Evolutionary conservation across 345 rosid species (phyloP).

Genomic region (Lepidium aucheri): DNA sequence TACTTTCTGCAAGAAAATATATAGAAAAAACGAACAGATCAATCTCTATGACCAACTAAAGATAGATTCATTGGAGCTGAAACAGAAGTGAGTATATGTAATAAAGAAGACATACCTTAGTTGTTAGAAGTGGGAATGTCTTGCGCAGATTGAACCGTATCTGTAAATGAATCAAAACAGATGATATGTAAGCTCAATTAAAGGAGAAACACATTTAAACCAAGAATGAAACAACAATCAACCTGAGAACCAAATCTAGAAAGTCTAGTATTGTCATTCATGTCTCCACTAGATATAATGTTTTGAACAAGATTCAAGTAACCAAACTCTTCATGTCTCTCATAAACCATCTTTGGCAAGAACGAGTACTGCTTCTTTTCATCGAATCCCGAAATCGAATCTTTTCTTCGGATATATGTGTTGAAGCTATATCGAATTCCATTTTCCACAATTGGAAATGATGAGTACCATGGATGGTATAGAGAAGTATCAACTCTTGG

Average conservation of each 20-base stretch:
- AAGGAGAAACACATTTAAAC: background rate
- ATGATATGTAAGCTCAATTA: background rate
- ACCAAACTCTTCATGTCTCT: constrained; percentile 67
- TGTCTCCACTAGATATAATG: constrained; percentile 51
- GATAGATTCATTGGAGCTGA: background rate
- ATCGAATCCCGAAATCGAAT: constrained; percentile 32
- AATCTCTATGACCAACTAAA: background rate
- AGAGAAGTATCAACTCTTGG: constrained; percentile 53
- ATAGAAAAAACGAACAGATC: background rate
- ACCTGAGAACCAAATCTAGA: constrained; percentile 95
- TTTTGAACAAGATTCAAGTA: constrained; percentile 63
- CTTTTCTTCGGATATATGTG: constrained; percentile 62
- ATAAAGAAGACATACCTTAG: constrained; percentile 46
- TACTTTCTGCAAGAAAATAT: constrained; percentile 44
- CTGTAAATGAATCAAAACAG: constrained; percentile 29
- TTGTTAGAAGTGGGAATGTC: constrained; percentile 79
- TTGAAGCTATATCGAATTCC: constrained; percentile 52
- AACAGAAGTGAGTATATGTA: background rate
- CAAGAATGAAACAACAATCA: background rate
- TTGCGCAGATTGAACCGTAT: constrained; percentile 78
- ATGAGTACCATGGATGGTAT: constrained; percentile 78
- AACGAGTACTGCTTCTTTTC: constrained; percentile 33
- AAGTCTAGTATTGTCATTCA: constrained; percentile 56
- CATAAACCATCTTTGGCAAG: constrained; percentile 68
- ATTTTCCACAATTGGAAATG: constrained; percentile 64